Percentiles rank a stretch among this genome's conserved stretches.
These are phyloP conservation scores for Paraleonurus japonicus DNA, from an alignment of 257 asterid genomes.

Conservation along the genomic window DNA sequence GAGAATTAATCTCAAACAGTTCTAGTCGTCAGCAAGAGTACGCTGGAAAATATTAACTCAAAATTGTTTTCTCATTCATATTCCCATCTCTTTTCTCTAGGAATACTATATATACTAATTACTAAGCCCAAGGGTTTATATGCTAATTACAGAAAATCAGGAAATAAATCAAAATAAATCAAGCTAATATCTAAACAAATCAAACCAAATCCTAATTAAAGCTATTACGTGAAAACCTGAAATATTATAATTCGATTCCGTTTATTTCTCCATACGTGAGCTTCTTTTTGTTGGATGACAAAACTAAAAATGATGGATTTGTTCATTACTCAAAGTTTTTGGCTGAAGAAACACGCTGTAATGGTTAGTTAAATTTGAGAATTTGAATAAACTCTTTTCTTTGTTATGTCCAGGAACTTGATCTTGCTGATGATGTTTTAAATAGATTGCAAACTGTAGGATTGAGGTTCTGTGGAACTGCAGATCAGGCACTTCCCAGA, in stretches of 20 bases:
- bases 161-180: too few relatives aligned
- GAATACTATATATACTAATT: too few relatives aligned
- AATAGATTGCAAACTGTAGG: conserved; percentile 96
- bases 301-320: background rate
- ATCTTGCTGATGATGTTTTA: conserved; percentile 76
- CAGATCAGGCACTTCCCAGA: conserved; percentile 92
- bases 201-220: too few relatives aligned
- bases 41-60: too few relatives aligned
- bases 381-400: conserved; percentile 14
- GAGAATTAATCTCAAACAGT: too few relatives aligned
- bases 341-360: background rate
- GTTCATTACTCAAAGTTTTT: background rate
- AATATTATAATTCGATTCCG: background rate
- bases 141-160: too few relatives aligned
- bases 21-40: too few relatives aligned
- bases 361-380: background rate
- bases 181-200: too few relatives aligned
- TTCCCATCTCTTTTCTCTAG: too few relatives aligned
- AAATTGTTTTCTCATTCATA: too few relatives aligned
- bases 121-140: too few relatives aligned
- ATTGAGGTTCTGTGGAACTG: conserved; percentile 89
- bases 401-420: conserved; percentile 70
- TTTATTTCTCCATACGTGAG: background rate
- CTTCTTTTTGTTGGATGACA: background rate
- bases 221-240: background rate